Percentiles rank a stretch among this genome's conserved stretches.
Conservation (phyloP, 768 basidiomycete species). For the Antrodiella citrinella region DNA sequence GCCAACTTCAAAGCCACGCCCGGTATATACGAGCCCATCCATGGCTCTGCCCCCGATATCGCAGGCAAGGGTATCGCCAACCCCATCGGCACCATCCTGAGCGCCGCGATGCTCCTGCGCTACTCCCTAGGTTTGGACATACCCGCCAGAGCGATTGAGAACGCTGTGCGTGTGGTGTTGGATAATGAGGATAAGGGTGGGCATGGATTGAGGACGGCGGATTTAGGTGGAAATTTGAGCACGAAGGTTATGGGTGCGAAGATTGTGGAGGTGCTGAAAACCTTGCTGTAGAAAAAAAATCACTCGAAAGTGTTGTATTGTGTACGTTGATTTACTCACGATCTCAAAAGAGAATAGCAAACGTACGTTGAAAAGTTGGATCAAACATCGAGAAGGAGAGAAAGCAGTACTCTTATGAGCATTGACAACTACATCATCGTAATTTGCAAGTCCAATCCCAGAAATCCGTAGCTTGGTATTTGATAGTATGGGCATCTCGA, state of each 20-base stretch:
- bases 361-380: too few species aligned
- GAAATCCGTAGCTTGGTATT: neutral
- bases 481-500: neutral
- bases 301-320: neutral
- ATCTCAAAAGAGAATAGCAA: too few species aligned
- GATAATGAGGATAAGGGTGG: constrained; percentile 67
- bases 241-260: constrained; percentile 82
- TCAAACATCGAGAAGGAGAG: too few species aligned
- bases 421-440: too few species aligned
- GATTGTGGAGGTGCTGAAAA: constrained; percentile 66
- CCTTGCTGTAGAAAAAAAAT: constrained; percentile 33
- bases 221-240: constrained; percentile 71
- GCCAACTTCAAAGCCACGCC: constrained; percentile 66
- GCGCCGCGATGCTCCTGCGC: constrained; percentile 90
- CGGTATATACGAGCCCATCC: constrained; percentile 96
- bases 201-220: constrained; percentile 71
- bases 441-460: too few species aligned
- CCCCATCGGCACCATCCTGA: constrained; percentile 93
- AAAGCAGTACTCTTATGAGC: too few species aligned
- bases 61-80: constrained; percentile 85
- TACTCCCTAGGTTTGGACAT: constrained; percentile 89
- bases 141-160: constrained; percentile 80
- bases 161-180: constrained; percentile 83
- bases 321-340: too few species aligned
- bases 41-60: constrained; percentile 93